These are phyloP conservation scores for Pogostemon cablin DNA, from an alignment of 257 asterid species.

Conservation along the genomic window DNA sequence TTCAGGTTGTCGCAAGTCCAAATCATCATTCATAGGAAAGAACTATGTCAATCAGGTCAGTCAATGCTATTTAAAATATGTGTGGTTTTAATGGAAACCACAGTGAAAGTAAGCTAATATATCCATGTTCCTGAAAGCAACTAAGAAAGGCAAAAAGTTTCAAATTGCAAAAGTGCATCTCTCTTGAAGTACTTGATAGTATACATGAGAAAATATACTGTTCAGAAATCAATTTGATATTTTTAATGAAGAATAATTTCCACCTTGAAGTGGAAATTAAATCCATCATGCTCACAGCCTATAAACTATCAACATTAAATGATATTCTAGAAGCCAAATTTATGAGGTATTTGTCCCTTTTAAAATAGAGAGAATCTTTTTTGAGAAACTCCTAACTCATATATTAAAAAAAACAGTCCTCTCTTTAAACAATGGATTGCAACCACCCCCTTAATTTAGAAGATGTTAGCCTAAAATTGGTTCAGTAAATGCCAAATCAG, in stretches of 20 bases:
- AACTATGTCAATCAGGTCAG: slow-evolving; percentile 83
- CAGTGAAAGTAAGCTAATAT: slow-evolving; percentile 19
- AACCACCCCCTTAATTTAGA: not conserved
- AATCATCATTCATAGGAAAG: slow-evolving; percentile 85
- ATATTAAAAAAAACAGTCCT: too few species aligned
- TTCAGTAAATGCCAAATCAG: slow-evolving; percentile 14
- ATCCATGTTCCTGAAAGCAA: slow-evolving; percentile 6
- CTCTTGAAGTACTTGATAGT: slow-evolving; percentile 11
- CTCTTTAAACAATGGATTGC: too few species aligned
- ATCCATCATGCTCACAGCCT: not conserved
- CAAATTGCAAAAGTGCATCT: not conserved
- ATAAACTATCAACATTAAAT: not conserved
- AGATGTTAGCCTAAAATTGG: slow-evolving; percentile 1
- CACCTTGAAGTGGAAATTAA: slow-evolving; percentile 3
- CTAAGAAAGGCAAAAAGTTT: not conserved
- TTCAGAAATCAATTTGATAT: not conserved
- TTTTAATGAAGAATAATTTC: slow-evolving; percentile 15
- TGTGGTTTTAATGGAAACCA: slow-evolving; percentile 33
- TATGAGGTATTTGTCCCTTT: too few species aligned
- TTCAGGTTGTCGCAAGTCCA: slow-evolving; percentile 85
- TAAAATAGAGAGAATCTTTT: too few species aligned
- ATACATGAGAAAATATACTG: not conserved
- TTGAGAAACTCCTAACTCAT: too few species aligned
- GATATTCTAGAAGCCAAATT: not conserved
- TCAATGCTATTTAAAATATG: slow-evolving; percentile 39